Evolutionary conservation across 2,329 filamentous ascomycete species (phyloP), one percentile per base, ranked within the genome.

Genomic region (Diaporthe amygdali): DNA sequence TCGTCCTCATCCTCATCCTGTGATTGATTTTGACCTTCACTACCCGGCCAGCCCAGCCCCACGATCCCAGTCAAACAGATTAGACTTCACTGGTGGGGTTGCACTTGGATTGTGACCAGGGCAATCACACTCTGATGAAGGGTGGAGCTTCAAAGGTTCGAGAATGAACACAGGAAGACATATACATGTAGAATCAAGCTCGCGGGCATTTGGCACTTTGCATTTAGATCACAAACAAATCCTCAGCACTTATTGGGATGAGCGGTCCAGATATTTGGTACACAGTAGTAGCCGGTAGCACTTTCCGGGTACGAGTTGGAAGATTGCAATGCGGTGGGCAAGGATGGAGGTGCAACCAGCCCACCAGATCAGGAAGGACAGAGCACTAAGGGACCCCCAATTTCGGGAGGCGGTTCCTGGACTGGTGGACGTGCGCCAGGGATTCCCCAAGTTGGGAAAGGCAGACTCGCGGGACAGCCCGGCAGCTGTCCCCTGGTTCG

Each of bases 1-100:
- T 34, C 37, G 3, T 20, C 37, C 44, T 22, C 15, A 17, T 37
- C 46, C 12, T 44, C 4, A 34, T 30, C 41, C 34, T 25, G 27
- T 30, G 15, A 17, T 32, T 52, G 22, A 32, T 63, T 12, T 32
- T n/a, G 14, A 22, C 34, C 39, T 46, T 63, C 27, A 32, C 25
- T 20, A 20, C 39, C 34, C 27, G 39, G 56, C 37, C 27, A 4
- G 22, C n/a, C 22, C 55, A 44, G 17, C 15, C 56, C 56, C 27
- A 37, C 59, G n/a, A 64, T 34, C 59, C 59, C 44, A 20, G 59
- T 27, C 59, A 37, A 37, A 49, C 44, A 64, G 32, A 49, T 64
- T 64, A 64, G 37, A 64, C 41, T 64, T 64, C 15, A n/a, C 44
- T 64, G 44, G 44, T 64, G 59, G 59, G 59, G 59, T 64, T 64